Base-by-base conservation (phyloP, 768 basidiomycete species). In the Paxillus involutus region DNA sequence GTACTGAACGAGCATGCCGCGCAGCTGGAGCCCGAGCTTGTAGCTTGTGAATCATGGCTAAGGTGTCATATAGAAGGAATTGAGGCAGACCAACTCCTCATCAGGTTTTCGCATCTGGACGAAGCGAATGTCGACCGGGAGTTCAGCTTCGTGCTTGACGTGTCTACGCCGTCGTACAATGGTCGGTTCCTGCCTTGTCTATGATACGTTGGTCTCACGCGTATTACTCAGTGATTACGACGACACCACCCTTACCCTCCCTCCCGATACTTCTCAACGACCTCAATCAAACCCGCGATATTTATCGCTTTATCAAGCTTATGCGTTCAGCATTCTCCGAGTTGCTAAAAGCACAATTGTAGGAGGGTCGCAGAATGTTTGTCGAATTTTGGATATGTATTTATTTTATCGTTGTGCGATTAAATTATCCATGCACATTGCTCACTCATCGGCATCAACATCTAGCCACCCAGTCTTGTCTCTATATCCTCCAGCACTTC, bases 401-500 rank as follows among this genome's bases (percentile, higher is more conserved):
- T 13, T 19, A 37, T 30, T 19, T 26, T 33, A 53, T 55, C 17
- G 53, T 48, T 36, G 26, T 16, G 13, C 19, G 24, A 14, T 41
- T 40, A 26, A 26, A 41, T 8, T 6, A 10, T 37, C 24, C 17
- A 42, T 46, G 33, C 52, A 51, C 44, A 51, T 32, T 43, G 9
- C 41, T 56, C 44, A 61, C 45, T 70, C 63, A 36, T 68, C 76
- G 17, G 63, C 60, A 44, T 71, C 71, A 21, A 71, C 73, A 52
- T 75, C 82, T 11, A 68, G 75, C 84, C 89, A 91, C 32, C 92
- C 91, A 11, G 90, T 91, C 64, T 81, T 88, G 65, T 95, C 93
- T 66, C 89, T 81, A 48, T 75, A 70, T 8, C 82, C 79, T 8
- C 80, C 80, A 2, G 77, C 65, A 53, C 81, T 81, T 6, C 88